These are phyloP conservation scores for Rutstroemia sp. DNA, from an alignment of 2,329 filamentous ascomycete species.

Conservation along the genomic window DNA sequence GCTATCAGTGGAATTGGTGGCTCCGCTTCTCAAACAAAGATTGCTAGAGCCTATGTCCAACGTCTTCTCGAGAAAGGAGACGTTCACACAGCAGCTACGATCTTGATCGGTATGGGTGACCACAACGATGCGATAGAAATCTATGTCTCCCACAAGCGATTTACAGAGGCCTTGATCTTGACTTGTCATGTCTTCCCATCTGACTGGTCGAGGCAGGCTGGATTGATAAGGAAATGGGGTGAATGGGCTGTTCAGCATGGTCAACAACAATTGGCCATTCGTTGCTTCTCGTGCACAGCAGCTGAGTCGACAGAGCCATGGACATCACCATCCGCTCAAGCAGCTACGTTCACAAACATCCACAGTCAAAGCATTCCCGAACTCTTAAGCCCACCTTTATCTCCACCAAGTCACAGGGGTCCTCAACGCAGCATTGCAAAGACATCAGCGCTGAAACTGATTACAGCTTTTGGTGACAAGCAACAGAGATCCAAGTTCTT, in stretches of 20 bases:
- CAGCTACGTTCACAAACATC: slow-evolving; percentile 48
- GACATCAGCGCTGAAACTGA: slow-evolving; percentile 78
- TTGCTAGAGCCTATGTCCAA: slow-evolving; percentile 85
- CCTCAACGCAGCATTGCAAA: slow-evolving; percentile 63
- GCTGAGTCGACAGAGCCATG: slow-evolving; percentile 79
- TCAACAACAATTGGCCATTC: slow-evolving; percentile 82
- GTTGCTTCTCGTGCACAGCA: slow-evolving; percentile 87
- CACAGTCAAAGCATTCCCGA: slow-evolving; percentile 52
- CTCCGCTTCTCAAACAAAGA: slow-evolving; percentile 73
- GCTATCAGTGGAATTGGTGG: slow-evolving; percentile 83
- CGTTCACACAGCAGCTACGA: slow-evolving; percentile 83
- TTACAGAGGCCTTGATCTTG: slow-evolving; percentile 87
- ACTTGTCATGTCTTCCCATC: slow-evolving; percentile 74
- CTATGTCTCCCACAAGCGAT: slow-evolving; percentile 84
- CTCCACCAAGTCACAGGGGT: slow-evolving; percentile 57
- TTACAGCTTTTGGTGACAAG: slow-evolving; percentile 74
- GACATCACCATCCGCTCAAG: slow-evolving; percentile 74
- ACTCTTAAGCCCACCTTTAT: slow-evolving; percentile 63
- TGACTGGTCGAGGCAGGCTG: slow-evolving; percentile 87
- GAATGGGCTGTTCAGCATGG: slow-evolving; percentile 82
- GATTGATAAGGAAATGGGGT: slow-evolving; percentile 89
- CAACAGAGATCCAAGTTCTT: slow-evolving; percentile 58
- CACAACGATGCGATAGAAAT: slow-evolving; percentile 93
- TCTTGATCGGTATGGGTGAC: slow-evolving; percentile 87
- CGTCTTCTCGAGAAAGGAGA: slow-evolving; percentile 84